Percentiles rank a stretch among this genome's conserved stretches.
phyloP scores from a whole-genome alignment of 768 basidiomycete species.

The Leccinum boreale region DNA sequence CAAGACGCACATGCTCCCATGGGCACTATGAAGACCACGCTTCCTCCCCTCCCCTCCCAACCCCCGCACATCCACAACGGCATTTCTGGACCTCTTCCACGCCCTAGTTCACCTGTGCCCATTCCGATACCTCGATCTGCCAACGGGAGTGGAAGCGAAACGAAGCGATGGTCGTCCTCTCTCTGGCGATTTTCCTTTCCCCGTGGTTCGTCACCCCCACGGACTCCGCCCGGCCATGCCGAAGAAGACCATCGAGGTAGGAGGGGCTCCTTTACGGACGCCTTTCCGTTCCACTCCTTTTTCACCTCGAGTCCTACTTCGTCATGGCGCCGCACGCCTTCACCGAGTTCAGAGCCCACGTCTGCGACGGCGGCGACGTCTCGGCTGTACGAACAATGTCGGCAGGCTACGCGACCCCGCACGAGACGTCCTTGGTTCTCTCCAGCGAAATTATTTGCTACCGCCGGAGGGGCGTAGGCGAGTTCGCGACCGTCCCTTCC shows the following conservation, averaged over 20 bases:
- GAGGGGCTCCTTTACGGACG: constrained; percentile 35
- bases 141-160: constrained; percentile 31
- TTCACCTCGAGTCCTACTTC: constrained; percentile 31
- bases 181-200: constrained; percentile 36
- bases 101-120: constrained; percentile 27
- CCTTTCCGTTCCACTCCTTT: constrained; percentile 45
- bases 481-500: constrained; percentile 1
- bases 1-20: constrained; percentile 17
- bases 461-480: constrained; percentile 36
- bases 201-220: constrained; percentile 27
- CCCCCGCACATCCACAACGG: constrained; percentile 7
- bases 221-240: constrained; percentile 17
- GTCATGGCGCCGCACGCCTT: constrained; percentile 36
- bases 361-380: constrained; percentile 23
- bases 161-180: constrained; percentile 33
- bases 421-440: constrained; percentile 54
- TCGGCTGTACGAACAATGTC: constrained; percentile 32
- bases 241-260: constrained; percentile 28
- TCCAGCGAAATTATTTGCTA: constrained; percentile 48
- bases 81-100: constrained; percentile 18
- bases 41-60: constrained; percentile 12
- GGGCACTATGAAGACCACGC: constrained; percentile 5
- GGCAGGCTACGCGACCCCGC: constrained; percentile 34
- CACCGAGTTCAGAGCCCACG: constrained; percentile 33
- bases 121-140: constrained; percentile 28